Conservation (phyloP, 2,329 filamentous ascomycete genomes). For the Talaromyces verruculosus region DNA sequence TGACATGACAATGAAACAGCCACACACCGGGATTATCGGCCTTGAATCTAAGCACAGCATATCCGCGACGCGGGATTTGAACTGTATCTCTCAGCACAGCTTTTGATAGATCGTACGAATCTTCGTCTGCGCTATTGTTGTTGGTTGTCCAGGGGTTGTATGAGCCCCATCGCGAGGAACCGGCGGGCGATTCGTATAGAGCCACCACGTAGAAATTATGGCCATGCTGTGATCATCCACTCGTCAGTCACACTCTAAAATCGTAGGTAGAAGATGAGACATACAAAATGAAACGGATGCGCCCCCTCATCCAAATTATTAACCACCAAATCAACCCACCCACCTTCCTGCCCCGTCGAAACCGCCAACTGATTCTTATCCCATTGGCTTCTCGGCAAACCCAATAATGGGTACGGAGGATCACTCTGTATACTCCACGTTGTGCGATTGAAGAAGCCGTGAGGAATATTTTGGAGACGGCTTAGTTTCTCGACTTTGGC, state of each 20-base stretch:
- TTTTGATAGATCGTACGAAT: constrained; percentile 31
- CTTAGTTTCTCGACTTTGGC: constrained; percentile 49
- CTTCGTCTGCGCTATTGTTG: constrained; percentile 16
- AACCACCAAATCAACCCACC: constrained; percentile 51
- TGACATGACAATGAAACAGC: constrained; percentile 54
- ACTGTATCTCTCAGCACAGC: constrained; percentile 56
- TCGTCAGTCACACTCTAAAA: neutral
- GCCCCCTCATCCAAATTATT: constrained; percentile 54
- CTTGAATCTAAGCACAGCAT: constrained; percentile 57
- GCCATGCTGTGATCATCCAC: constrained; percentile 63
- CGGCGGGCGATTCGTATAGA: constrained; percentile 22
- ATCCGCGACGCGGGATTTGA: constrained; percentile 55
- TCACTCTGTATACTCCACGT: constrained; percentile 44
- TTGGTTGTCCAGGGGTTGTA: constrained; percentile 29
- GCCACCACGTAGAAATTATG: constrained; percentile 66
- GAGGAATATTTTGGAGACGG: constrained; percentile 44
- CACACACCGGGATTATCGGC: constrained; percentile 56
- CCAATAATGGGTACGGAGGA: constrained; percentile 36
- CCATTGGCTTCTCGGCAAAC: constrained; percentile 40
- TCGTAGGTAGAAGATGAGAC: neutral
- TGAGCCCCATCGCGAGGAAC: constrained; percentile 27
- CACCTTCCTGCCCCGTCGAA: constrained; percentile 23
- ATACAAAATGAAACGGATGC: constrained; percentile 53
- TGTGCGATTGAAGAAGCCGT: constrained; percentile 52
- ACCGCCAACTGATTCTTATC: constrained; percentile 45